A percentile compares a stretch with the other conserved stretches of the same genome.
Evolutionary conservation across 2,329 filamentous ascomycete genomes (phyloP).

Genomic region (Fusarium mexicanum): DNA sequence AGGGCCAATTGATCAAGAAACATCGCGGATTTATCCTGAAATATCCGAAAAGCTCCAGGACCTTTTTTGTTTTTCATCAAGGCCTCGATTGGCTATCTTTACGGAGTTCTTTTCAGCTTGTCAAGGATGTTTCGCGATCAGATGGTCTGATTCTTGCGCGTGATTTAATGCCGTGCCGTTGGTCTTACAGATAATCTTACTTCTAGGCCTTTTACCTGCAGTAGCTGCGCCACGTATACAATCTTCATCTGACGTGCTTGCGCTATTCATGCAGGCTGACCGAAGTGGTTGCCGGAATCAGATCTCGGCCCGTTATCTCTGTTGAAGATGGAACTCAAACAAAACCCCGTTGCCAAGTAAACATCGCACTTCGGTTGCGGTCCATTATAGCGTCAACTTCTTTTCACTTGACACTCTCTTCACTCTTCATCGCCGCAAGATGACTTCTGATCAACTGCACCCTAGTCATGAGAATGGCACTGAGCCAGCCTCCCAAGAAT

Average conservation of each 20-base stretch:
- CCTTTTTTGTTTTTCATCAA: neutral
- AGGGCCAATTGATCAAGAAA: neutral
- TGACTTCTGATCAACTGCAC: neutral
- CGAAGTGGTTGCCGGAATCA: neutral
- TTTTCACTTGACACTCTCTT: no score
- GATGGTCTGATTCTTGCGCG: neutral
- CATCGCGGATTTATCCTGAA: neutral
- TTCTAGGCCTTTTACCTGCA: neutral
- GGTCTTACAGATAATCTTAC: neutral
- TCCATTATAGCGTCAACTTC: neutral
- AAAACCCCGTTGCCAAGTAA: neutral
- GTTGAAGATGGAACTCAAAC: neutral
- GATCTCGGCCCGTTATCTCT: neutral
- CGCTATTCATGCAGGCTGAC: neutral
- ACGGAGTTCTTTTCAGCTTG: neutral
- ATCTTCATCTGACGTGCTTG: neutral
- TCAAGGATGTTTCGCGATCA: neutral
- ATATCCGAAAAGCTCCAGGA: neutral
- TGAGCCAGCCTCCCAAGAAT: neutral
- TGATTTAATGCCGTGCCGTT: neutral
- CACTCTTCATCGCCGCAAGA: rapidly evolving
- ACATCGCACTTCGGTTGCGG: neutral
- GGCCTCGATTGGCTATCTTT: neutral
- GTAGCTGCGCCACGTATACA: neutral
- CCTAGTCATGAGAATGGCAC: neutral